A percentile compares a stretch with the other conserved stretches of the same genome.
These are phyloP conservation scores for Colletotrichum sp. DNA, from an alignment of 2,329 filamentous ascomycete species.

Conservation along the genomic window DNA sequence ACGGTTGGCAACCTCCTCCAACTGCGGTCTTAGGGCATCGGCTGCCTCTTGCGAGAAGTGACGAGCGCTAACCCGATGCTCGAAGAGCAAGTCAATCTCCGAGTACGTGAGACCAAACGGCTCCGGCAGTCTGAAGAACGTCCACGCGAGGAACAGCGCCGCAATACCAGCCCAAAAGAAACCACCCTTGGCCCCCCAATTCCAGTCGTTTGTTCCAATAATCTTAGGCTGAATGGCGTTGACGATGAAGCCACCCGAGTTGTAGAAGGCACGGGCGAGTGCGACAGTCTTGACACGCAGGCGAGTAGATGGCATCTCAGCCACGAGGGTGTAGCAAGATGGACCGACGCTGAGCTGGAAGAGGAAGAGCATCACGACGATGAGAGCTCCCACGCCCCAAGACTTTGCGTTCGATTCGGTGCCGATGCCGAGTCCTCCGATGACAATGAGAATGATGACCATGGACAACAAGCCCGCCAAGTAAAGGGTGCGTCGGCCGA, in stretches of 20 bases:
- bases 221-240: conserved; percentile 25
- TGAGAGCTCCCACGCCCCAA: conserved; percentile 44
- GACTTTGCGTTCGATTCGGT: conserved; percentile 37
- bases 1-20: conserved; percentile 23
- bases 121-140: conserved; percentile 34
- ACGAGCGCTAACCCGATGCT: conserved; percentile 24
- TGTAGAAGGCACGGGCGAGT: conserved; percentile 45
- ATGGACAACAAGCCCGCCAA: conserved; percentile 42
- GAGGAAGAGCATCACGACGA: conserved; percentile 47
- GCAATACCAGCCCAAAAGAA: conserved; percentile 34
- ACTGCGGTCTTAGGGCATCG: conserved; percentile 16
- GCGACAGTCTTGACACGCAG: conserved; percentile 53
- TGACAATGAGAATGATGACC: conserved; percentile 40
- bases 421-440: conserved; percentile 35
- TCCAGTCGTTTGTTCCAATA: conserved; percentile 26
- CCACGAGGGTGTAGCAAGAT: conserved; percentile 49
- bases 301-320: conserved; percentile 50
- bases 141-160: conserved; percentile 32
- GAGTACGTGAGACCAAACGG: conserved; percentile 28
- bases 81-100: conserved; percentile 31
- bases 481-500: conserved; percentile 46
- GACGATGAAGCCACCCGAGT: conserved; percentile 44
- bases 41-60: conserved; percentile 20
- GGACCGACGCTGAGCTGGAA: conserved; percentile 43
- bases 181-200: conserved; percentile 33